Percentiles rank a stretch among this genome's conserved stretches.
phyloP scores from a whole-genome alignment of 2,329 filamentous ascomycete genomes.

The Aspergillus melleus region DNA sequence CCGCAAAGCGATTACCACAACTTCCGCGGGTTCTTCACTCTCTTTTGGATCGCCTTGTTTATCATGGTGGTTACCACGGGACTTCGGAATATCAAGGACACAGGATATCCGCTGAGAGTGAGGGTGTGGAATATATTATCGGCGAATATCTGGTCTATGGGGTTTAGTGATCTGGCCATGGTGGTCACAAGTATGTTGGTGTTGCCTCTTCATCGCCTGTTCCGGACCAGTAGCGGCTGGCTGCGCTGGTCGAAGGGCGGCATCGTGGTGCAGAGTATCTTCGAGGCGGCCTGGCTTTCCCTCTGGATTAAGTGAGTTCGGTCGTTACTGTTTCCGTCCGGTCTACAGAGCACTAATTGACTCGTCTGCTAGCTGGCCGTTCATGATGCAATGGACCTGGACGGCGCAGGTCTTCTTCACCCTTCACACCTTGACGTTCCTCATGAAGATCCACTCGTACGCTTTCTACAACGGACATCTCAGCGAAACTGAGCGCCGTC shows the following conservation, averaged over 20 bases:
- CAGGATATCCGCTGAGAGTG: constrained; percentile 79
- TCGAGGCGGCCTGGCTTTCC: constrained; percentile 74
- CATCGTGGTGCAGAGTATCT: constrained; percentile 79
- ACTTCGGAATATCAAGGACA: constrained; percentile 90
- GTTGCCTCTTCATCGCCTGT: constrained; percentile 71
- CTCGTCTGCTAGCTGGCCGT: constrained; percentile 62
- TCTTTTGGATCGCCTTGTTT: constrained; percentile 95
- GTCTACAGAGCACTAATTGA: constrained; percentile 18
- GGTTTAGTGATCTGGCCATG: constrained; percentile 81
- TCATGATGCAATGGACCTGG: constrained; percentile 88
- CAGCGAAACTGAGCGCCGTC: constrained; percentile 77
- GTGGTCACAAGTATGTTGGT: constrained; percentile 70
- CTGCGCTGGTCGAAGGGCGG: constrained; percentile 76
- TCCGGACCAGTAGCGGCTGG: constrained; percentile 56
- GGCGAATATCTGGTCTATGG: constrained; percentile 84
- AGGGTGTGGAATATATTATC: constrained; percentile 88
- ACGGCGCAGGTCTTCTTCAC: constrained; percentile 94
- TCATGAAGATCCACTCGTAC: constrained; percentile 99
- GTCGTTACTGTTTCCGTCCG: background rate
- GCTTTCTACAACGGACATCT: constrained; percentile 98
- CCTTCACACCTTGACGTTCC: constrained; percentile 82
- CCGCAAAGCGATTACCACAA: constrained; percentile 87
- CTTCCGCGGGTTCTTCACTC: constrained; percentile 94
- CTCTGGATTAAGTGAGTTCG: constrained; percentile 70
- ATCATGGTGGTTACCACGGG: constrained; percentile 98